These are phyloP conservation scores for Colletotrichum paranaense DNA, from an alignment of 2,329 filamentous ascomycete genomes.

Conservation along the genomic window DNA sequence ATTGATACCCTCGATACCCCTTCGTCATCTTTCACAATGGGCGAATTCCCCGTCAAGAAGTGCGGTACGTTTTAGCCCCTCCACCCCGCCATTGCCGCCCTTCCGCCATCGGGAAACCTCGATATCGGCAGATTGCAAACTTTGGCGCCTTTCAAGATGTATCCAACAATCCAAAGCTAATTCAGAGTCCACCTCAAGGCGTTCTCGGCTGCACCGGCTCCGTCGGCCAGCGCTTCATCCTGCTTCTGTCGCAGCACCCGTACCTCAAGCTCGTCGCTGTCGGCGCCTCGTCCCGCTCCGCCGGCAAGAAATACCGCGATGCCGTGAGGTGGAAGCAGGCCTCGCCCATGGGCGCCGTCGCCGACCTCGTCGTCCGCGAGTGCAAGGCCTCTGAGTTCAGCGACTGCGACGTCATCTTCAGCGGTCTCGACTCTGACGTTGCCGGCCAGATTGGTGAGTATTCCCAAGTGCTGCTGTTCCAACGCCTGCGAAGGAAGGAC, in stretches of 20 bases:
- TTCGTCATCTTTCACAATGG: conserved; percentile 24
- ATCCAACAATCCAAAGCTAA: conserved; percentile 6
- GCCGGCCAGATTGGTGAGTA: conserved; percentile 87
- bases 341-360: conserved; percentile 81
- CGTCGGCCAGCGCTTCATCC: conserved; percentile 94
- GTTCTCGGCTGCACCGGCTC: conserved; percentile 94
- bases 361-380: conserved; percentile 84
- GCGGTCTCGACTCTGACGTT: conserved; percentile 90
- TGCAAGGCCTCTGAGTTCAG: conserved; percentile 85
- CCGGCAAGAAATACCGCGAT: conserved; percentile 94
- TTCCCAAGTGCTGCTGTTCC: background rate
- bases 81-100: conserved; percentile 30
- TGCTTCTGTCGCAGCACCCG: conserved; percentile 89
- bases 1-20: conserved; percentile 16
- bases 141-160: conserved; percentile 11
- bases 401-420: conserved; percentile 95
- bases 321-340: conserved; percentile 96
- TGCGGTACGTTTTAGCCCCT: conserved; percentile 58
- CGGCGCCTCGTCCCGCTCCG: conserved; percentile 88
- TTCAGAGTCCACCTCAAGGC: conserved; percentile 51
- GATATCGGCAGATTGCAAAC: background rate
- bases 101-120: conserved; percentile 21
- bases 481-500: background rate
- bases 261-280: conserved; percentile 88
- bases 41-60: conserved; percentile 67